Evolutionary conservation across 768 basidiomycete species (phyloP), one percentile per base, ranked within the genome.

Genomic region (Russula sp.): DNA sequence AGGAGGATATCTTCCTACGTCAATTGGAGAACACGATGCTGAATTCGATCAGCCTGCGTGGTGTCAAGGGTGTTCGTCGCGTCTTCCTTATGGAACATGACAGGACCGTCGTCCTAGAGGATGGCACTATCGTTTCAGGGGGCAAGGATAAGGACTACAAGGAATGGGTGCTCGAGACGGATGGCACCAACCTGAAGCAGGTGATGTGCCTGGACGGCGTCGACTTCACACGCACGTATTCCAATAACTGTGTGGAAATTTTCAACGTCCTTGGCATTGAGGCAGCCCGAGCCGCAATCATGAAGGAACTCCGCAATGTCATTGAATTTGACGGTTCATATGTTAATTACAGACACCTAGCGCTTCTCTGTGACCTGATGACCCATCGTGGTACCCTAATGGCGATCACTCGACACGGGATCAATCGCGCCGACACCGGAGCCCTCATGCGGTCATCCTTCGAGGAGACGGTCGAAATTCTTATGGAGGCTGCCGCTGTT

Each of bases 301-400:
- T 97, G 82, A 91, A 82, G 77, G 97, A 99, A 74, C 76, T 99
- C 51, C 88, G 96, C 66, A 83, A 86, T 61, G 97, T 98, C 73
- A 97, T 99, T 76, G 95, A 98, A 76, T 98, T 98, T 78, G 96
- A 98, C 71, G 96, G 96, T 80, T 98, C 96, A 18, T 97, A 98
- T 70, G 97, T 99, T 80, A 98, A 99, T 76, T 98, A 95, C 75
- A 86, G 97, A 59, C 97, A 99, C 75, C 82, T 98, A 54, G 91
- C 94, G 2, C 79, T 99, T n/a, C 84, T 99, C 32, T 95, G 94
- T 75, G 96, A 99, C 74, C 79, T 98, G 59, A 99, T 99, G 97
- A 98, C 95, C 11, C 92, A 96, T 71, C 90, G 93, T 48, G 97
- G 97, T 32, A 73, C 82, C 3, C 82, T 99, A 54, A 98, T 98